Base-by-base conservation (phyloP, 2,329 filamentous ascomycete species). In the Metarhizium humberi region DNA sequence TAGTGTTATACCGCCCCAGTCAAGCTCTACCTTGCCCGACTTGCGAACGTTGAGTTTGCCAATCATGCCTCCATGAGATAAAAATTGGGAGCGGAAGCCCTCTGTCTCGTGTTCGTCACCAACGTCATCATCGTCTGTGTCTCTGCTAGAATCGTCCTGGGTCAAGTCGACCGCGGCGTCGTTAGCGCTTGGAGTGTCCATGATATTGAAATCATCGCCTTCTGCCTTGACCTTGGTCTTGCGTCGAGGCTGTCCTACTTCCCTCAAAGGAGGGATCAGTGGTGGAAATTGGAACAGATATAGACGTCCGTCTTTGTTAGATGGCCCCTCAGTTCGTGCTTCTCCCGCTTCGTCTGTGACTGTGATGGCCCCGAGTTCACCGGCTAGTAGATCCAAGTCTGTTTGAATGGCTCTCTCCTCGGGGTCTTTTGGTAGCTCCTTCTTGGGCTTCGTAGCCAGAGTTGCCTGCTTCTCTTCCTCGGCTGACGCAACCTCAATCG, bases 211-310 rank as follows among this genome's bases (percentile, higher is more conserved):
- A 13, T 75, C 69, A 30, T 69, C 62, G 7, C 71, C 71, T 55
- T 78, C 77, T 3, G 68, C 61, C 63, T 79, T 78, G 55, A 77
- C 64, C 34, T 68, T 69, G 52, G 60, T 57, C 25, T 55, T 51
- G 1, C 61, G 49, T 47, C 62, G 58, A 34, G 66, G 59, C 25
- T 64, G 63, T 29, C 64, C 59, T 13, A 63, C 56, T 55, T 59
- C 65, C 58, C 66, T 71, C n/a, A 86, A 70, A 0, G 80, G 78
- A 7, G 83, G 82, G 11, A 86, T 73, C 4, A 85, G 70, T 5
- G 81, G 81, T 45, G 83, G 83, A 60, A 86, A 80, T 61, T 86
- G 83, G 69, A 86, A 86, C 51, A 86, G 73, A 58, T 84, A 85
- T 53, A 85, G 67, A 42, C 80, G 75, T 25, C 82, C 81, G 49